These are phyloP conservation scores for Mycena rosella DNA, from an alignment of 768 basidiomycete species.

Conservation along the genomic window DNA sequence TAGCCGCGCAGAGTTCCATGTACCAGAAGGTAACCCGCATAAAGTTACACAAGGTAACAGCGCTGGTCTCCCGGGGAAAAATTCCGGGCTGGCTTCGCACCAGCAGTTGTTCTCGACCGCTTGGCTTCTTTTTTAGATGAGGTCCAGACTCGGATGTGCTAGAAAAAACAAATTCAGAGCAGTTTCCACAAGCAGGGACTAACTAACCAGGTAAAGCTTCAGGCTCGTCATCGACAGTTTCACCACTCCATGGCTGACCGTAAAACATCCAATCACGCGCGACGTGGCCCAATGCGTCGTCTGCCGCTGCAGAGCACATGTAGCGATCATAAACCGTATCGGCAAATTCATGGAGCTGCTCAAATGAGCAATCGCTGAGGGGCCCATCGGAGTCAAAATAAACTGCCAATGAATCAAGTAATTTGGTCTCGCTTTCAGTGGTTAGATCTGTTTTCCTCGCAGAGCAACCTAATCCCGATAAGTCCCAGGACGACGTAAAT, in stretches of 20 bases:
- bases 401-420: not conserved
- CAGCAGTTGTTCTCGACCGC: not conserved
- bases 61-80: constrained; percentile 1
- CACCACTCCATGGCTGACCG: constrained; percentile 6
- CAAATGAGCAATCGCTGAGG: constrained; percentile 4
- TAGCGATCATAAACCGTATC: constrained; percentile 15
- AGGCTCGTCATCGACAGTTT: not conserved
- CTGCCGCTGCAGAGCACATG: constrained; percentile 17
- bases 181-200: too few relatives aligned
- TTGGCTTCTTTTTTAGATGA: not conserved
- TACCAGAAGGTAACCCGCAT: constrained; percentile 25
- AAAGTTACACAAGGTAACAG: not conserved
- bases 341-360: constrained; percentile 12
- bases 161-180: not conserved
- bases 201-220: too few relatives aligned
- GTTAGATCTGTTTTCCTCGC: constrained; percentile 12
- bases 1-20: constrained; percentile 17
- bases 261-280: not conserved
- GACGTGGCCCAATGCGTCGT: constrained; percentile 14
- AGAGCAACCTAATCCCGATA: not conserved
- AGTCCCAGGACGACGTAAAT: not conserved
- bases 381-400: constrained; percentile 9
- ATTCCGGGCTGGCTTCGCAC: constrained; percentile 5
- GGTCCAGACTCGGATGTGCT: not conserved
- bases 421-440: not conserved